Percentiles rank a stretch among this genome's conserved stretches.
These are phyloP conservation scores for Cyclotella cryptica DNA, from an alignment of 108 stramenopile species.

Conservation along the genomic window DNA sequence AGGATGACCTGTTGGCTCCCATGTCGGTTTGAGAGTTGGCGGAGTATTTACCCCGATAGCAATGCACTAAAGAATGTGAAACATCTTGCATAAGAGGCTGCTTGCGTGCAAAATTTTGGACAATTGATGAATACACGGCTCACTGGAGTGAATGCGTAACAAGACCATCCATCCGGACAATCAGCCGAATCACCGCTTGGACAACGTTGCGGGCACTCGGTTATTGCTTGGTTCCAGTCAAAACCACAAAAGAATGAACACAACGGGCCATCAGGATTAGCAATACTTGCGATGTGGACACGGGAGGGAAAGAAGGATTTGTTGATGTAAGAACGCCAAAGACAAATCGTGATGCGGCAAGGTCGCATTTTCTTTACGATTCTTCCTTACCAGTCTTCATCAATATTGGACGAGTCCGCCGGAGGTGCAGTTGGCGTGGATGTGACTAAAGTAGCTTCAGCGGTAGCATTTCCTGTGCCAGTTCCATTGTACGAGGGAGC, in stretches of 20 bases:
- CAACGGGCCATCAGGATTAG: constrained; percentile 21
- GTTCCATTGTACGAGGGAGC: neutral
- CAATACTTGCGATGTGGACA: neutral
- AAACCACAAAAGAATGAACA: constrained; percentile 34
- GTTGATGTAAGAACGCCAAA: no score
- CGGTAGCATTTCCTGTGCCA: neutral
- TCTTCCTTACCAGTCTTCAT: constrained; percentile 4
- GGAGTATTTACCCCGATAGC: constrained; percentile 19
- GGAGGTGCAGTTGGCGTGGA: constrained; percentile 9
- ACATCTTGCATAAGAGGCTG: neutral
- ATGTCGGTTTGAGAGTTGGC: constrained; percentile 45
- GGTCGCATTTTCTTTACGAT: neutral
- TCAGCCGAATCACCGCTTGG: constrained; percentile 40
- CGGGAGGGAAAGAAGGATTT: neutral
- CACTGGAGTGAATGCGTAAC: constrained; percentile 49
- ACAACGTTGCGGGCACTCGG: constrained; percentile 46
- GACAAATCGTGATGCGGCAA: neutral
- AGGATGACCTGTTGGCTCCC: constrained; percentile 48
- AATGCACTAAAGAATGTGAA: constrained; percentile 8
- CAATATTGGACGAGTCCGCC: neutral
- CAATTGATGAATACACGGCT: neutral
- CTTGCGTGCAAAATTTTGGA: neutral
- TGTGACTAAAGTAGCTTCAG: neutral
- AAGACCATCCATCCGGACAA: constrained; percentile 41
- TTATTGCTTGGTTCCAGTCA: constrained; percentile 57